These are phyloP conservation scores for Achaetomium macrosporum DNA, from an alignment of 2,329 filamentous ascomycete genomes.

Conservation along the genomic window DNA sequence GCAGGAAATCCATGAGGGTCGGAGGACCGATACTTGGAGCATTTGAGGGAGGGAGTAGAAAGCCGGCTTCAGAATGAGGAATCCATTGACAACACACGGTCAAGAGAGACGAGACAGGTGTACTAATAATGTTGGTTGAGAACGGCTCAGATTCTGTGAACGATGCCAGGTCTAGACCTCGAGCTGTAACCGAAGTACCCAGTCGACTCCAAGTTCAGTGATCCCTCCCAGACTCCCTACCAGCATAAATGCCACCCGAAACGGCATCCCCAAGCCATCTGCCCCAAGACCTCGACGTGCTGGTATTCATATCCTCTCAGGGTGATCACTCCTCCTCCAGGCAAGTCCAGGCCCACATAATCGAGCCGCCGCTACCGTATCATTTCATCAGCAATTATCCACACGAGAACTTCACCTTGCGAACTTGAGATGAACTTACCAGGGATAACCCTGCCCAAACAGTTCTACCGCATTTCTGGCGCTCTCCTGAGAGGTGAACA, in stretches of 20 bases:
- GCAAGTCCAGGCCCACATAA: conserved; percentile 8
- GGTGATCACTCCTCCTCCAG: neutral
- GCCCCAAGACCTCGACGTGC: no score
- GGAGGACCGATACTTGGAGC: neutral
- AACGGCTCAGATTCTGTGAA: no score
- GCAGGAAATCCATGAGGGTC: neutral
- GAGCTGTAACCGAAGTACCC: no score
- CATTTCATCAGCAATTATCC: neutral
- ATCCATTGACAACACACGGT: neutral
- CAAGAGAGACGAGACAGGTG: no score
- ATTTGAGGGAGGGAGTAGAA: neutral
- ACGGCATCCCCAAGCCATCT: no score
- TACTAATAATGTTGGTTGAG: no score
- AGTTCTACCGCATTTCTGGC: neutral
- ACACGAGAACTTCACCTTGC: neutral
- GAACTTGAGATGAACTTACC: neutral
- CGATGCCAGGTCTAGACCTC: no score
- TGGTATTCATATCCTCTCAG: neutral
- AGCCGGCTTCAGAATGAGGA: neutral
- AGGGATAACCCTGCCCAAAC: conserved; percentile 2
- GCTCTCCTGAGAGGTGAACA: conserved; percentile 2
- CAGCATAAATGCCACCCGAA: no score
- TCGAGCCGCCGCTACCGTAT: conserved; percentile 12
- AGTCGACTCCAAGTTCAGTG: no score
- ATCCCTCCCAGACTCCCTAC: no score